These are phyloP conservation scores for Diaporthe velutina DNA, from an alignment of 2,329 filamentous ascomycete genomes.

Conservation along the genomic window DNA sequence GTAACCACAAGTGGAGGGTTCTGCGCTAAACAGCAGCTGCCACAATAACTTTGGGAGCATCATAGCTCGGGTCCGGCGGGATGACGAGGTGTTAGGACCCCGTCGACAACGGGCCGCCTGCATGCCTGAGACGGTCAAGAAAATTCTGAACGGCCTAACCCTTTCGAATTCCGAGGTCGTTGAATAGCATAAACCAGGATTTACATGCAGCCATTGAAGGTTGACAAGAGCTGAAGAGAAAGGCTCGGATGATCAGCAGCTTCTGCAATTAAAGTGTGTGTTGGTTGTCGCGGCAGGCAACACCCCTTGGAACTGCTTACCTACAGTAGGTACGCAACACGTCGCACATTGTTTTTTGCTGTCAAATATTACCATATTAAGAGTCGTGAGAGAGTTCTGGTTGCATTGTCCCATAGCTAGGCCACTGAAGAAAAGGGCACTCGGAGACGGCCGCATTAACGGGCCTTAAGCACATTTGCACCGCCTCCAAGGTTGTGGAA, in stretches of 20 bases:
- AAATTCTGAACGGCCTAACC: neutral
- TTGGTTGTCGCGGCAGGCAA: conserved; percentile 18
- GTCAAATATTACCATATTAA: too few relatives aligned
- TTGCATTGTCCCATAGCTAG: too few relatives aligned
- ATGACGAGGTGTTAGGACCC: neutral
- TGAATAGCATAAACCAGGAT: neutral
- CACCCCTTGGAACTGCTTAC: neutral
- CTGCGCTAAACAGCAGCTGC: neutral
- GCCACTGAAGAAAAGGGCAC: too few relatives aligned
- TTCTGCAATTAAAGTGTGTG: neutral
- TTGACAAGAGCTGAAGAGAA: neutral
- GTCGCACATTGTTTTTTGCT: neutral
- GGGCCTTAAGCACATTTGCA: too few relatives aligned
- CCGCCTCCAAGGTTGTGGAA: too few relatives aligned
- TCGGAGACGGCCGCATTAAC: too few relatives aligned
- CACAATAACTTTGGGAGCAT: neutral
- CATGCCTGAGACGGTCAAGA: neutral
- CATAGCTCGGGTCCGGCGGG: neutral
- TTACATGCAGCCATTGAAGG: neutral
- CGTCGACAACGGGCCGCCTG: neutral
- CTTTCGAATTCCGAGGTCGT: neutral
- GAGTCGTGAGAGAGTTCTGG: too few relatives aligned
- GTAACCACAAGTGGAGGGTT: neutral
- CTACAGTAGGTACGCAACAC: neutral
- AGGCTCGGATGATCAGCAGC: neutral